A percentile compares a stretch with the other conserved stretches of the same genome.
phyloP scores from a whole-genome alignment of 495 filamentous ascomycete genomes.

The Hypoxylon fragiforme region DNA sequence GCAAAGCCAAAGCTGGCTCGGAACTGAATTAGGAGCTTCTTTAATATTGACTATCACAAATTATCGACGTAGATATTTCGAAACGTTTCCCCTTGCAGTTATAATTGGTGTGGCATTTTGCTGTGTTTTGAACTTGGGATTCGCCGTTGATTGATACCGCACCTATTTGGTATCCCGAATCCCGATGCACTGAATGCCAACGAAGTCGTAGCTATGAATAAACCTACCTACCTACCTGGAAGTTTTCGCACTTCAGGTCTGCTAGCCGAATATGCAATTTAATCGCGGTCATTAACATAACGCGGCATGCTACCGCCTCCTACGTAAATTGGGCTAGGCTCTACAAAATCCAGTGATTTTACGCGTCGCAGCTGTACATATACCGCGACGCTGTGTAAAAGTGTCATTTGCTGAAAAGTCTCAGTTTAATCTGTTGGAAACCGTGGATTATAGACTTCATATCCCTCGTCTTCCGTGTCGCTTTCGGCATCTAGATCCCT shows the following conservation, averaged over 20 bases:
- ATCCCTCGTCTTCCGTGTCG: constrained; percentile 62
- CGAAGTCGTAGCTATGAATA: no score
- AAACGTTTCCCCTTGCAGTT: neutral
- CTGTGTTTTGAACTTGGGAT: neutral
- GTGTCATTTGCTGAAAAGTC: neutral
- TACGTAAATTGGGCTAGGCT: neutral
- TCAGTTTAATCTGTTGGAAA: constrained; percentile 54
- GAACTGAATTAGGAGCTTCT: no score
- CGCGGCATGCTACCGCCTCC: no score
- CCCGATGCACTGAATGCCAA: no score
- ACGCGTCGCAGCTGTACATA: neutral
- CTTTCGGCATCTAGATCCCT: constrained; percentile 49
- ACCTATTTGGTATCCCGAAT: no score
- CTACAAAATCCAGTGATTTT: neutral
- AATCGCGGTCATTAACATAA: no score
- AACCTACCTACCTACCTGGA: no score
- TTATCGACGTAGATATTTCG: neutral
- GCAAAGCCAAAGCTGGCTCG: no score
- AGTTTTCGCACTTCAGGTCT: no score
- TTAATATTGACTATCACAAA: no score
- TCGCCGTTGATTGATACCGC: neutral
- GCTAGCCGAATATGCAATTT: no score
- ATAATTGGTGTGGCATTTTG: neutral
- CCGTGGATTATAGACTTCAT: constrained; percentile 58
- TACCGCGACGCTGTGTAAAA: neutral